These are phyloP conservation scores for Xerocomellus intermedius DNA, from an alignment of 768 basidiomycete genomes.

Conservation along the genomic window DNA sequence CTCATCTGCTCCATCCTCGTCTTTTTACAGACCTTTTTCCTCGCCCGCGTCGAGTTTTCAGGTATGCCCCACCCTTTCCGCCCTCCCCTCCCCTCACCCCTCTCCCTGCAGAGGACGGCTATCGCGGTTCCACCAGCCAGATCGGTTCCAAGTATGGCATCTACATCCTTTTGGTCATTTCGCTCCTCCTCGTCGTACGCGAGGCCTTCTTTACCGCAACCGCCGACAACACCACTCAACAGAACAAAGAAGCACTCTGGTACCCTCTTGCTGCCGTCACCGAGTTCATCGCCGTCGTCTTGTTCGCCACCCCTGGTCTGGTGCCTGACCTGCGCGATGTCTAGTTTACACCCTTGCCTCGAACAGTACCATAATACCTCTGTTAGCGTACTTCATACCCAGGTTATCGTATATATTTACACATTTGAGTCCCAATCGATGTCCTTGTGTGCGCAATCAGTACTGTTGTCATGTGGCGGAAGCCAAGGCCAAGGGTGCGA, in stretches of 20 bases:
- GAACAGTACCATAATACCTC: slow-evolving; percentile 1
- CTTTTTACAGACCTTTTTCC: slow-evolving; percentile 14
- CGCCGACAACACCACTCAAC: slow-evolving; percentile 1
- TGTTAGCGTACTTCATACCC: slow-evolving; percentile 7
- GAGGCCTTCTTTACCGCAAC: slow-evolving; percentile 34
- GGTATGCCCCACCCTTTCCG: background rate
- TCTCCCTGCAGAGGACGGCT: slow-evolving; percentile 6
- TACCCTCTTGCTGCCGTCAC: slow-evolving; percentile 34
- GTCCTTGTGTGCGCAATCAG: background rate
- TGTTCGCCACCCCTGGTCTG: slow-evolving; percentile 32
- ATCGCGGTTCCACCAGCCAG: background rate
- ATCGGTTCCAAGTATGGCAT: slow-evolving; percentile 21
- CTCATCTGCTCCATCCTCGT: slow-evolving; percentile 26
- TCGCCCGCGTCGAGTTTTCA: slow-evolving; percentile 18
- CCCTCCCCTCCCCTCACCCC: background rate
- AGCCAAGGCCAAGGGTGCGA: slow-evolving; percentile 26
- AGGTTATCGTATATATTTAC: too few species aligned
- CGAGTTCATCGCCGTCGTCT: slow-evolving; percentile 30
- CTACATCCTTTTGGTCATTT: slow-evolving; percentile 25
- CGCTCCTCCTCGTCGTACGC: slow-evolving; percentile 26
- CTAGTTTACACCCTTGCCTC: background rate
- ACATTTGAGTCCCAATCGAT: background rate
- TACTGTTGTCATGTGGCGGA: slow-evolving; percentile 18
- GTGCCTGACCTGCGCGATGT: slow-evolving; percentile 19
- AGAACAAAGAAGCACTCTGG: slow-evolving; percentile 32